These are phyloP conservation scores for Termitomyces sp. DNA, from an alignment of 768 basidiomycete genomes.

Conservation along the genomic window DNA sequence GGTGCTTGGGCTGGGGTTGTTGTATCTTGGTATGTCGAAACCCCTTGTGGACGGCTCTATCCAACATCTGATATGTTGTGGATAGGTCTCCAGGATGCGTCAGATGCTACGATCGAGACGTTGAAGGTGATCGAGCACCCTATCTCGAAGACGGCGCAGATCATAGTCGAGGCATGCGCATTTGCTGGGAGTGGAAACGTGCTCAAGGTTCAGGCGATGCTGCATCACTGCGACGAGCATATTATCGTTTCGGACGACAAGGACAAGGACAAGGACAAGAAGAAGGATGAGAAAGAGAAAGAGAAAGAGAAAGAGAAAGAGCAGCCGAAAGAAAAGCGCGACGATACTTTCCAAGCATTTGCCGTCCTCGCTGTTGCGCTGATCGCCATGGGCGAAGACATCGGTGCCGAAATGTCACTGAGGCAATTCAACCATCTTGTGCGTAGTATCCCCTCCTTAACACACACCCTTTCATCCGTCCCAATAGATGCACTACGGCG, in stretches of 20 bases:
- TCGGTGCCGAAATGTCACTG: slow-evolving; percentile 97
- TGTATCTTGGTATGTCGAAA: slow-evolving; percentile 76
- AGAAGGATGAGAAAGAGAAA: slow-evolving; percentile 40
- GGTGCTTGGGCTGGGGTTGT: slow-evolving; percentile 81
- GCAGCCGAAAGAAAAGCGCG: slow-evolving; percentile 38
- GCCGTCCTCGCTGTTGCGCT: slow-evolving; percentile 92
- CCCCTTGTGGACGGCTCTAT: no score
- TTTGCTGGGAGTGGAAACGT: slow-evolving; percentile 97
- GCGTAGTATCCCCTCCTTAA: slow-evolving; percentile 28
- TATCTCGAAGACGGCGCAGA: slow-evolving; percentile 84
- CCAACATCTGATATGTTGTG: neutral
- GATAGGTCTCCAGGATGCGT: slow-evolving; percentile 87
- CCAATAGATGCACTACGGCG: slow-evolving; percentile 94
- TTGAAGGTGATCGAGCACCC: slow-evolving; percentile 93
- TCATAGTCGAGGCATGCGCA: slow-evolving; percentile 90
- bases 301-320: slow-evolving; percentile 59
- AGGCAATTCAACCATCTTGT: slow-evolving; percentile 97
- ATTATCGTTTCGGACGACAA: slow-evolving; percentile 62
- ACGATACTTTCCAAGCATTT: slow-evolving; percentile 87
- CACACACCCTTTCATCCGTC: neutral
- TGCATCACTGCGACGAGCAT: slow-evolving; percentile 94
- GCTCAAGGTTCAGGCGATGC: slow-evolving; percentile 85
- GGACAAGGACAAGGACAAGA: slow-evolving; percentile 43
- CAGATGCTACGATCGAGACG: slow-evolving; percentile 91
- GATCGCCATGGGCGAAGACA: slow-evolving; percentile 97